Evolutionary conservation across 1,139 yeast genomes (phyloP), one percentile per base, ranked within the genome.

Genomic region (Yamadazyma buinensis): DNA sequence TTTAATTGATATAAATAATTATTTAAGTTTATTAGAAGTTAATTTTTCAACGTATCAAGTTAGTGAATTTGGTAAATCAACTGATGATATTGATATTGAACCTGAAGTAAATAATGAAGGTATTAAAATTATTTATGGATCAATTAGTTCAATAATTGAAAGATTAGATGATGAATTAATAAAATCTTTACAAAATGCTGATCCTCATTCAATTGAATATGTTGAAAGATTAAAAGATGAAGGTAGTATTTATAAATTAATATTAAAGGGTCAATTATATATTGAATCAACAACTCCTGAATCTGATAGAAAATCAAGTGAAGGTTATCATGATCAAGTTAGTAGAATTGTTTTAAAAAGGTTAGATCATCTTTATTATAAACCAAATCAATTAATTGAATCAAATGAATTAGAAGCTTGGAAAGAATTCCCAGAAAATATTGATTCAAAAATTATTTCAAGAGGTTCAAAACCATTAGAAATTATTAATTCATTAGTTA

Each of bases 171-270:
- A 92, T 54, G 99, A 94, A 66, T 83, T 90, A 52, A 84, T 85
- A 44, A 80, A 84, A 49, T 87, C 95, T 33, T 74, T 92, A 51
- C 90, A 90, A 59, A 78, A 79, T 49, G 81, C 87, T 50, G 97
- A 92, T 58, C 96, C 97, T 33, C 97, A 92, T 59, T 85, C 97
- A 21, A 81, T 86, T 41, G 98, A 94, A 60, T 94, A 92, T 61
- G 77, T 92, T 47, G 88, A 84, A 49, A 78, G 97, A 58, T 75
- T 94, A 57, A 83, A 84, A 60, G 96, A 90, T 61, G 98, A 92
- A 65, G 73, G 80, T 43, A 67, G 67, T 30, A 72, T 92, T 38
- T 92, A 90, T 67, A 72, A 74, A 38, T 72, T 87, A 55, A 75
- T 92, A 46, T 75, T 92, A 40, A 80, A 95, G 55, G 80, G 88